A percentile compares a stretch with the other conserved stretches of the same genome.
phyloP scores from a whole-genome alignment of 2,329 filamentous ascomycete genomes.

The Trichoderma simmonsii region DNA sequence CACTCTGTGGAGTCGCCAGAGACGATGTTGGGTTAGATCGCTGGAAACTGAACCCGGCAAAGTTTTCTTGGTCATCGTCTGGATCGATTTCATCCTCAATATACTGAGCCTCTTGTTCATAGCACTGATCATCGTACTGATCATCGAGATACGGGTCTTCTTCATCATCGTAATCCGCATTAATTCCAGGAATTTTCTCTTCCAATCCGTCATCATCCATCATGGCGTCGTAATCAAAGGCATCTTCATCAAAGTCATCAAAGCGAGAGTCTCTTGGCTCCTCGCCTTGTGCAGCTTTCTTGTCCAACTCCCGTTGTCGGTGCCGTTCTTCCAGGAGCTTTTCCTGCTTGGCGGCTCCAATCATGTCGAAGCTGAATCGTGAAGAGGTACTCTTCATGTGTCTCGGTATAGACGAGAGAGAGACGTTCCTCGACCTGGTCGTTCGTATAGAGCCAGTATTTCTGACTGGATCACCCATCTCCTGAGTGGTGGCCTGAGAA shows the following conservation, averaged over 20 bases:
- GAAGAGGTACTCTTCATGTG: constrained; percentile 76
- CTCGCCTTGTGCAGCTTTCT: constrained; percentile 42
- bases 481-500: constrained; percentile 25
- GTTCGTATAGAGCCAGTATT: constrained; percentile 29
- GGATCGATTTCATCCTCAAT: constrained; percentile 39
- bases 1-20: constrained; percentile 48
- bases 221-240: constrained; percentile 60
- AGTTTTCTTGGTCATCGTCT: constrained; percentile 58
- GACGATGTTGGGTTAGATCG: constrained; percentile 51
- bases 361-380: constrained; percentile 79
- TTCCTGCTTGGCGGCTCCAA: constrained; percentile 64
- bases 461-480: constrained; percentile 22
- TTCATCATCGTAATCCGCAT: constrained; percentile 46
- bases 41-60: constrained; percentile 58
- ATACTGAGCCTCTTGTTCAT: constrained; percentile 24
- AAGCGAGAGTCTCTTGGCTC: constrained; percentile 50
- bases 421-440: constrained; percentile 51
- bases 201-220: constrained; percentile 64
- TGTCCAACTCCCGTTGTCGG: constrained; percentile 63
- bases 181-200: constrained; percentile 62
- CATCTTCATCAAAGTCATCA: constrained; percentile 61
- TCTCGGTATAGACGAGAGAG: constrained; percentile 53
- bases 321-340: constrained; percentile 71
- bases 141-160: constrained; percentile 37
- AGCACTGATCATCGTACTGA: constrained; percentile 28